phyloP scores from a whole-genome alignment of 177 flowering plant species.

The Tripterygium wilfordii region DNA sequence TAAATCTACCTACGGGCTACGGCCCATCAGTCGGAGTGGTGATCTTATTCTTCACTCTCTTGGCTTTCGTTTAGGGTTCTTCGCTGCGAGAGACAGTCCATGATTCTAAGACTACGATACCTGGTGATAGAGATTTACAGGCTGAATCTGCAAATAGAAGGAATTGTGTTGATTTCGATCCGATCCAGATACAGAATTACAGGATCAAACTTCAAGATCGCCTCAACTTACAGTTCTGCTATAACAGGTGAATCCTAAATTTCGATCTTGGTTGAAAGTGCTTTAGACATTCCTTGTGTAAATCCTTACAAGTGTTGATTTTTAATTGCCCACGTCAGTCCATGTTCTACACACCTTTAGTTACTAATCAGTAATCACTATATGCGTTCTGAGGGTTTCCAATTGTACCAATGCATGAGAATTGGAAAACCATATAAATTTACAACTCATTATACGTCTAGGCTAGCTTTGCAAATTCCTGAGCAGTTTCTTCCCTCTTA shows the following conservation, averaged over 20 bases:
- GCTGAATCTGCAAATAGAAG: conserved; percentile 1
- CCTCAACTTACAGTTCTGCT: conserved; percentile 89
- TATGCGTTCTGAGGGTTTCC: no score
- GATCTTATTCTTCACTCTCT: conserved; percentile 77
- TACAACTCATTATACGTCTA: no score
- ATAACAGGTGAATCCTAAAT: conserved; percentile 57
- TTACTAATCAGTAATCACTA: no score
- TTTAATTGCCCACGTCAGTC: neutral
- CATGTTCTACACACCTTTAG: no score
- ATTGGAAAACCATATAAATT: no score
- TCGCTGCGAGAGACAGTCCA: conserved; percentile 8
- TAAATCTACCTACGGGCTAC: no score
- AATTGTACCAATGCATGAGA: no score
- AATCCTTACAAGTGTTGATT: no score
- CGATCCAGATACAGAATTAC: conserved; percentile 18
- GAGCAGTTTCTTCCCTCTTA: no score
- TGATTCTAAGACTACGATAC: conserved; percentile 5
- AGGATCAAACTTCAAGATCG: conserved; percentile 35
- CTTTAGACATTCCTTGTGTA: no score
- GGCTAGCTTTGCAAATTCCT: no score
- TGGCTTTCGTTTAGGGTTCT: conserved; percentile 39
- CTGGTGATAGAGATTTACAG: neutral
- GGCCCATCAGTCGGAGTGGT: conserved; percentile 95
- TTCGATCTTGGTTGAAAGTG: no score
- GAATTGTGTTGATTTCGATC: conserved; percentile 4